Evolutionary conservation across 495 filamentous ascomycete species (phyloP).

Genomic region (Penicillium crystallinum): DNA sequence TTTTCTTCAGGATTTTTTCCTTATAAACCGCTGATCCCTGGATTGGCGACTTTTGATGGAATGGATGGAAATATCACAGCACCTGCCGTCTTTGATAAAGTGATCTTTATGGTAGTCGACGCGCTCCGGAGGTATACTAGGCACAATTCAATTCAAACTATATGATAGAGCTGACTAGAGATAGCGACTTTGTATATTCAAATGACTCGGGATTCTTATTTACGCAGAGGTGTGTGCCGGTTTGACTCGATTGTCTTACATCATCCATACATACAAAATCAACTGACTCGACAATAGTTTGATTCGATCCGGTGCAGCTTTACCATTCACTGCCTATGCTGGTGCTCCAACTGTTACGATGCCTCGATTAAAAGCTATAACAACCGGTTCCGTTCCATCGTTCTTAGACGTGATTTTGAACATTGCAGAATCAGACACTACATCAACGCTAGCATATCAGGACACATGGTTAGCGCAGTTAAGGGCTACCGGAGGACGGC

Average conservation of each 20-base stretch:
- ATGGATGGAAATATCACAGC: constrained; percentile 28
- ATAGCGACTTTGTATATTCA: constrained; percentile 91
- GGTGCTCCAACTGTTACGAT: constrained; percentile 95
- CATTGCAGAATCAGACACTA: constrained; percentile 89
- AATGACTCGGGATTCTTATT: constrained; percentile 76
- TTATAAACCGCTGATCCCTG: constrained; percentile 88
- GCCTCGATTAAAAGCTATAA: constrained; percentile 96
- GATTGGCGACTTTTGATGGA: constrained; percentile 62
- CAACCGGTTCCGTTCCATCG: constrained; percentile 91
- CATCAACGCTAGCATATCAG: constrained; percentile 76
- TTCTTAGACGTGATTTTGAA: constrained; percentile 97
- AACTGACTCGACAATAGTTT: constrained; percentile 50
- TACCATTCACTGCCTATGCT: constrained; percentile 96
- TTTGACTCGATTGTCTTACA: too few species aligned
- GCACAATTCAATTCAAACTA: neutral
- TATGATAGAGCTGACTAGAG: constrained; percentile 9
- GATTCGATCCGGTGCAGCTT: constrained; percentile 72
- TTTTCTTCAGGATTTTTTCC: constrained; percentile 97
- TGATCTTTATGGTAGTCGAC: constrained; percentile 98
- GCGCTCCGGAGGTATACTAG: constrained; percentile 72
- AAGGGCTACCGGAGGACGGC: constrained; percentile 65
- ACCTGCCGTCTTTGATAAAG: constrained; percentile 71
- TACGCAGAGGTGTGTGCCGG: constrained; percentile 70
- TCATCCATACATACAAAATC: too few species aligned
- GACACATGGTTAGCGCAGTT: constrained; percentile 96